Evolutionary conservation across 805 yeast species (phyloP).

Genomic region (Debaryomyces maramus): DNA sequence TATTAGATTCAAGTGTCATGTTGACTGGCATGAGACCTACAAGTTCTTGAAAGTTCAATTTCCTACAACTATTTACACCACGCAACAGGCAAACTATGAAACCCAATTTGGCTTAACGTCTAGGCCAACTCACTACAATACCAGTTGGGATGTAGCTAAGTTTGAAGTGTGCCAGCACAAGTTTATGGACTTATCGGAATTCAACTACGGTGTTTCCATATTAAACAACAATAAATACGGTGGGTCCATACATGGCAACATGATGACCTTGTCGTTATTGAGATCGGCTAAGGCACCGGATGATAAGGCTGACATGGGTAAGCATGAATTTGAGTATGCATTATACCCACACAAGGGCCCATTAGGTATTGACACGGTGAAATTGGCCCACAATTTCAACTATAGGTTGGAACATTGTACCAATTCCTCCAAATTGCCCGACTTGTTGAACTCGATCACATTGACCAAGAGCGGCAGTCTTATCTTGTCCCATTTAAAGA

Average conservation of each 20-base stretch:
- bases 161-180: slow-evolving; percentile 95
- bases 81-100: slow-evolving; percentile 76
- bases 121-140: slow-evolving; percentile 92
- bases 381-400: slow-evolving; percentile 79
- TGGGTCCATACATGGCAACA: slow-evolving; percentile 88
- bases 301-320: slow-evolving; percentile 91
- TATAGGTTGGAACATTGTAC: slow-evolving; percentile 35
- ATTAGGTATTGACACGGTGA: slow-evolving; percentile 63
- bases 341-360: slow-evolving; percentile 78
- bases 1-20: slow-evolving; percentile 44
- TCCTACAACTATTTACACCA: slow-evolving; percentile 79
- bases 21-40: slow-evolving; percentile 85
- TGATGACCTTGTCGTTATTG: slow-evolving; percentile 80
- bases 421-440: slow-evolving; percentile 12
- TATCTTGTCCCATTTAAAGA: slow-evolving; percentile 73
- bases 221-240: slow-evolving; percentile 89
- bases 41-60: slow-evolving; percentile 92
- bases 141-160: slow-evolving; percentile 95
- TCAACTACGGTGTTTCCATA: slow-evolving; percentile 80
- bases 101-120: slow-evolving; percentile 91
- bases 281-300: slow-evolving; percentile 96
- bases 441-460: slow-evolving; percentile 19
- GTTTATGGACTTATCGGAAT: slow-evolving; percentile 88
- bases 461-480: slow-evolving; percentile 48
- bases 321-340: slow-evolving; percentile 80